Evolutionary conservation across 2,329 filamentous ascomycete genomes (phyloP), one percentile per base, ranked within the genome.

Genomic region (Thermochaetoides dissita): DNA sequence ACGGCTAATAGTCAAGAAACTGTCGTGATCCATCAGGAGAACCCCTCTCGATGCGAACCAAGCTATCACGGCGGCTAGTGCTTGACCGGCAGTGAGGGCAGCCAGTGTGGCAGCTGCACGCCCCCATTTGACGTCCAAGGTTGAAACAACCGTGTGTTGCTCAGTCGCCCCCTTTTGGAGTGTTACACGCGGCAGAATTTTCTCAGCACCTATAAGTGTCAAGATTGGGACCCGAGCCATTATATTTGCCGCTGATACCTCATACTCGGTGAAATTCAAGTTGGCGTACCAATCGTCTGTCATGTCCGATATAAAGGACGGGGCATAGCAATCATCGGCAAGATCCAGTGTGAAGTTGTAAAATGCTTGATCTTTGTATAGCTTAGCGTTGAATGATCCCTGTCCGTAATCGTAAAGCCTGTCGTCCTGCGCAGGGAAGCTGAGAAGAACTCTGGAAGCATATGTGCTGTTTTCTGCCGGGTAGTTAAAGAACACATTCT

Each of bases 91-190:
- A 10, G 37, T 10, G 29, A 42, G 37, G 8, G 36, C 33, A 8
- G 10, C 29, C 11, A 45, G 30, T 8, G 42, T 40, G 2, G 10
- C 17, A 8, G 40, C 30, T 10, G 34, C 37, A 10, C 40, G 24
- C 29, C 12, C 11, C 43, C 40, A 45, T 34, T 42, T 42, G 32
- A 45, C 39, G 12, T 42, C 33, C 12, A 45, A 29, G 8, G 10
- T 38, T 8, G 29, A 39, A 10, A 6, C 11, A 10, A 40, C 35
- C 8, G 37, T 36, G 10, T 34, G 36, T 32, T 30, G 30, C 30
- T 42, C 39, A 4, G 43, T 36, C 17, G 43, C 40, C 7, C 40
- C 43, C 10, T 17, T 9, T 8, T 34, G 34, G n/a, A 11, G 10
- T 7, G 40, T 24, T 6, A 28, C n/a, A 10, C 30, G 38, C 3